phyloP scores from a whole-genome alignment of 2,329 filamentous ascomycete species.

The Sphaerulina musiva region DNA sequence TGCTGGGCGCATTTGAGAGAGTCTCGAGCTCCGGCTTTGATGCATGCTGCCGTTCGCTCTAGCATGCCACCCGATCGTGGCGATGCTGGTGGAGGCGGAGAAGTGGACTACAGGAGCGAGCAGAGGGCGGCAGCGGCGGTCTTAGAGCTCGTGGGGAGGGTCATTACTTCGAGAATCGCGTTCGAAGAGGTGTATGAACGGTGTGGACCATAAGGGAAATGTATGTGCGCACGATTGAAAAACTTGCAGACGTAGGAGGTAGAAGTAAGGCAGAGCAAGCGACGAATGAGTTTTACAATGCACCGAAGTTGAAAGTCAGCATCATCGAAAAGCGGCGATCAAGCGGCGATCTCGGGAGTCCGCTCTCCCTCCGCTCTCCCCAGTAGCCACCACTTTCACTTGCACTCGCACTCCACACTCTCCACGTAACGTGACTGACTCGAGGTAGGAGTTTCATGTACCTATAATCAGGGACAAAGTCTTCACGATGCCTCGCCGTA shows the following conservation, averaged over 20 bases:
- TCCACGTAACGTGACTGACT: too few relatives aligned
- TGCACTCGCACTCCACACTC: too few relatives aligned
- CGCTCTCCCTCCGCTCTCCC: not conserved
- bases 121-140: not conserved
- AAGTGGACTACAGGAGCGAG: not conserved
- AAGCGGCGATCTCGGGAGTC: not conserved
- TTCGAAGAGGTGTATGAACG: not conserved
- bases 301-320: not conserved
- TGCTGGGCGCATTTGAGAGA: constrained; percentile 39
- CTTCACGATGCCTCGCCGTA: too few relatives aligned
- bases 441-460: too few relatives aligned
- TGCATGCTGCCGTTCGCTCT: constrained; percentile 53
- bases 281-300: not conserved
- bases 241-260: not conserved
- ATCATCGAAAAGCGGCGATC: not conserved
- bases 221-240: not conserved
- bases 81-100: not conserved
- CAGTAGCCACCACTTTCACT: too few relatives aligned
- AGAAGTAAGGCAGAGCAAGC: not conserved
- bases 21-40: constrained; percentile 49
- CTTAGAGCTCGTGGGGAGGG: not conserved
- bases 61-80: constrained; percentile 45
- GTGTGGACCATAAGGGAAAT: not conserved
- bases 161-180: not conserved
- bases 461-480: too few relatives aligned